Evolutionary conservation across 176 grass and related monocot genomes (phyloP), one percentile per base, ranked within the genome.

Genomic region (Eragrostis nindensis): DNA sequence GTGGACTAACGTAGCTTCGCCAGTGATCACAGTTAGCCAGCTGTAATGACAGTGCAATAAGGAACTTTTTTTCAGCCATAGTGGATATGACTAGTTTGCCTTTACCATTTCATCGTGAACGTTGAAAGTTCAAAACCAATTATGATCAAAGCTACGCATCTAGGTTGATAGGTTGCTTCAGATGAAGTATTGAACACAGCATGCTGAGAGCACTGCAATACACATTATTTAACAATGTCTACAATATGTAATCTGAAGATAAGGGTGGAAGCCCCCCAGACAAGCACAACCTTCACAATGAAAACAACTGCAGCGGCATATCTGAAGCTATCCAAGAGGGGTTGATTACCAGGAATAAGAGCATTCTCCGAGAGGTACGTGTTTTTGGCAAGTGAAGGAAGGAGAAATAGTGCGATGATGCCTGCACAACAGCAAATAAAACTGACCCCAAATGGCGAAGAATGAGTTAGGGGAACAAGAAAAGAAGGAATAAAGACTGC

Each of bases 331-430:
- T 12, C 6, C 6, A 2, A 10, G 32, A 30, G 18, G 47, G 60
- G 8, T 71, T 11, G 36, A 16, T 60, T 80, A 98, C 95, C 95
- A 71, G 95, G 95, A 85, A 98, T 94, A 54, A 98, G 87, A 70
- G 95, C 95, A 67, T 98, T 98, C 86, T 98, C 95, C 6, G 95
- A 98, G 45, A 98, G 80, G 81, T 98, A 98, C 3, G 95, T 98
- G 85, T 91, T 92, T 84, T 98, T 98, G 19, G 95, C 88, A 80
- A 98, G 86, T 42, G 87, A 65, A 52, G 94, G 94, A 59, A 97
- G 87, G 39, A 97, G 65, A 38, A 94, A 61, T 43, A 97, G 87
- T 2, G 87, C 79, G 8, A 97, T 68, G 49, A 90, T 56, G 65
- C 89, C 94, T 50, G 89, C 83, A 47, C 66, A 44, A 27, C 91